Evolutionary conservation across 192 early-diverging fungal genomes (phyloP).

Genomic region (Coemansia sp.): DNA sequence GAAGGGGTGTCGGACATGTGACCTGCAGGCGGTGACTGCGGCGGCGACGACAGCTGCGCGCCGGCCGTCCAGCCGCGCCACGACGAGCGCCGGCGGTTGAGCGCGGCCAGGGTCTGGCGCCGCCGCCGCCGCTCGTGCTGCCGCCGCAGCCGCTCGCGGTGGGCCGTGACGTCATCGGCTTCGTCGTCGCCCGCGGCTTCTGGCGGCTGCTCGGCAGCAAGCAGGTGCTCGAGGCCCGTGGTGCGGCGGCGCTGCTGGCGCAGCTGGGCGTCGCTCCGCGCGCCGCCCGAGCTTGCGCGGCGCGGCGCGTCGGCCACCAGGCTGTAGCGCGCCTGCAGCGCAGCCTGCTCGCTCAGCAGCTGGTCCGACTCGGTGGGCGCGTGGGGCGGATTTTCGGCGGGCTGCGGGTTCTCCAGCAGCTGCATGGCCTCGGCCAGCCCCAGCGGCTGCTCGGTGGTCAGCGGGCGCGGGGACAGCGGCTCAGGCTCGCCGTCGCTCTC

Average conservation of each 20-base stretch:
- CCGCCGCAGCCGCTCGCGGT: conserved; percentile 31
- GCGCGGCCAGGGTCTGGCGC: conserved; percentile 33
- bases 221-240: conserved; percentile 4
- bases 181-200: background rate
- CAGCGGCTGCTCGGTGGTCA: conserved; percentile 11
- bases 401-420: background rate
- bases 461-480: conserved; percentile 3
- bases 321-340: conserved; percentile 29
- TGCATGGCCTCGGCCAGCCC: conserved; percentile 3
- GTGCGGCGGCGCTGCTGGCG: conserved; percentile 16
- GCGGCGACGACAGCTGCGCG: conserved; percentile 19
- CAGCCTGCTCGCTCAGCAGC: conserved; percentile 40
- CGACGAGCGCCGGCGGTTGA: conserved; percentile 45
- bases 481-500: background rate
- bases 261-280: background rate
- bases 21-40: conserved; percentile 7
- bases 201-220: background rate
- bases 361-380: conserved; percentile 8
- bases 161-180: conserved; percentile 8
- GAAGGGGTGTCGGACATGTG: background rate
- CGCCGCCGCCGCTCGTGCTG: conserved; percentile 47
- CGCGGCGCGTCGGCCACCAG: background rate
- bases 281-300: too few relatives aligned
- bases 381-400: background rate
- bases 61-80: conserved; percentile 39